Percentiles rank a stretch among this genome's conserved stretches.
These are phyloP conservation scores for Hsuehochloa calcarea DNA, from an alignment of 176 grass and related monocot genomes.

Conservation along the genomic window DNA sequence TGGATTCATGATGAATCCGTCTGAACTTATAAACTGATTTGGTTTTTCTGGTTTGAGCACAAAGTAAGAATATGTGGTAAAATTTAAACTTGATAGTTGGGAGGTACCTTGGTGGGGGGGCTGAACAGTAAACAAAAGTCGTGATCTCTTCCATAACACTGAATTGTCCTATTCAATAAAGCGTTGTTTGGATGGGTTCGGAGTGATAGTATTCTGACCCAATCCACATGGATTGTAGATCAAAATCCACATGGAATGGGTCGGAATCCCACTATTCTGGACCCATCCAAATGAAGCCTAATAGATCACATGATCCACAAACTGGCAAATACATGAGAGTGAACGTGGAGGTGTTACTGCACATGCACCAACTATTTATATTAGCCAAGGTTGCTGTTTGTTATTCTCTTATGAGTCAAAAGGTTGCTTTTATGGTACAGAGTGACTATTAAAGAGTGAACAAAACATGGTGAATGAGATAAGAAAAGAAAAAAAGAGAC, in stretches of 20 bases:
- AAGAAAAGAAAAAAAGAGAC: slow-evolving; percentile 23
- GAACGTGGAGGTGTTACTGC: slow-evolving; percentile 4
- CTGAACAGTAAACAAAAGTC: not conserved
- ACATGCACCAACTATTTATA: slow-evolving; percentile 2
- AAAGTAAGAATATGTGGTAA: not conserved
- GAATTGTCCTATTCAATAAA: not conserved
- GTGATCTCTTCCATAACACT: not conserved
- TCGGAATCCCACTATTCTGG: not conserved
- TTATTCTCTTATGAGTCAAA: not conserved
- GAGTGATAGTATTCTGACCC: not conserved
- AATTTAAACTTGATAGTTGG: not conserved
- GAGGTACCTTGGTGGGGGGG: not conserved
- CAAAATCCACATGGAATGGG: not conserved
- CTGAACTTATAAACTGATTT: slow-evolving; percentile 3
- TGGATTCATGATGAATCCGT: slow-evolving; percentile 29
- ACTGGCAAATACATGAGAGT: not conserved
- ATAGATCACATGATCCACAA: not conserved
- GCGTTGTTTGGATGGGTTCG: not conserved
- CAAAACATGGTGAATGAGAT: not conserved
- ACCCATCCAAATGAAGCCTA: not conserved
- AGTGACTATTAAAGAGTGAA: not conserved
- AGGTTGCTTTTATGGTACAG: not conserved
- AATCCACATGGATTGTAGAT: not conserved
- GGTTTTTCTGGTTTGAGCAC: not conserved
- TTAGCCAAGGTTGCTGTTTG: not conserved